phyloP scores from a whole-genome alignment of 306 rosid genomes.

The Ochetophila trinervis region DNA sequence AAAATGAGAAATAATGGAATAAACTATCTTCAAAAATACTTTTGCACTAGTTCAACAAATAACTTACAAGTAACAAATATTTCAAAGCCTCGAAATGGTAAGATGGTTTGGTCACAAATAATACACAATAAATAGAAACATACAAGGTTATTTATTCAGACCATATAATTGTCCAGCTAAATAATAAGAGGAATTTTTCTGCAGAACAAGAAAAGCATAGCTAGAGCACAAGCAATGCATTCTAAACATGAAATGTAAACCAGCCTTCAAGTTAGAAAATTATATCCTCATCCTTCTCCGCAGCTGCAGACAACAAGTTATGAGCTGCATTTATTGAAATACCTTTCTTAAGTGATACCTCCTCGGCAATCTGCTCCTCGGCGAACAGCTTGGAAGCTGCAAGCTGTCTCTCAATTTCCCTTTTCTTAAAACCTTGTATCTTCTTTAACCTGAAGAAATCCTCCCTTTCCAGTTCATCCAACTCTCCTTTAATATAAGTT shows the following conservation, averaged over 20 bases:
- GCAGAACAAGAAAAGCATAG: conserved; percentile 12
- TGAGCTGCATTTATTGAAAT: conserved; percentile 52
- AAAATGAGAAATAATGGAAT: background rate
- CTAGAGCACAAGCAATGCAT: conserved; percentile 6
- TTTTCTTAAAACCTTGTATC: conserved; percentile 82
- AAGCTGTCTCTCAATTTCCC: conserved; percentile 74
- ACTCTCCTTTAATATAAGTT: conserved; percentile 76
- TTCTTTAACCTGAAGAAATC: conserved; percentile 95
- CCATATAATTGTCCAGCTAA: background rate
- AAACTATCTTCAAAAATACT: background rate
- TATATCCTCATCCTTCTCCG: conserved; percentile 71
- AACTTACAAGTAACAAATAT: conserved; percentile 10
- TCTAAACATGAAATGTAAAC: conserved; percentile 18
- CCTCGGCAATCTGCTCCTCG: conserved; percentile 53
- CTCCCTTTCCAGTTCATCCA: conserved; percentile 96
- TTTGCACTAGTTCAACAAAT: background rate
- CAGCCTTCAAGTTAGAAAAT: conserved; percentile 48
- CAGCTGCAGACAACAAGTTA: conserved; percentile 50
- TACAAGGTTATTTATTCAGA: conserved; percentile 29
- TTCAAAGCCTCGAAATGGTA: conserved; percentile 10
- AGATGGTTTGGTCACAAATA: conserved; percentile 7
- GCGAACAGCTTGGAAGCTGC: conserved; percentile 42
- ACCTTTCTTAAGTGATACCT: conserved; percentile 50
- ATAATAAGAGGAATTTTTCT: conserved; percentile 5
- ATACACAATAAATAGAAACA: conserved; percentile 25